Base-by-base conservation (phyloP, 2,329 filamentous ascomycete genomes). In the Dactylonectria macrodidyma region DNA sequence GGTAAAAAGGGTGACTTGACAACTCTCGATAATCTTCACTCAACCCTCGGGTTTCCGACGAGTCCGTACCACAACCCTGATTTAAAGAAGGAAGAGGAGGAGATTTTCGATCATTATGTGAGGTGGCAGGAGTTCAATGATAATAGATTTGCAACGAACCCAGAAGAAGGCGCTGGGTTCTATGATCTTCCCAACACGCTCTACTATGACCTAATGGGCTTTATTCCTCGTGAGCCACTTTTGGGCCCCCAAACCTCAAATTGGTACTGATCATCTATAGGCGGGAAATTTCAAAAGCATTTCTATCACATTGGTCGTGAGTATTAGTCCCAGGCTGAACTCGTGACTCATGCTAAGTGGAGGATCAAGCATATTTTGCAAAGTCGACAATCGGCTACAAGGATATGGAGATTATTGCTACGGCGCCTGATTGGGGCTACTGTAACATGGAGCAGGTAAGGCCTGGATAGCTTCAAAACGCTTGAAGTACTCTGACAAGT, bases 101-200 rank as follows among this genome's bases (percentile, higher is more conserved):
- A 60, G 19, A 60, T 60, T 10, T 60, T 60, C 30, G 58, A 60
- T 9, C 58, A 60, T 22, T 60, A 60, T 19, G 58, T 44, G 5
- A 36, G 44, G 41, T 60, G 58, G 58, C 58, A 60, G 30, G 58
- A 60, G 10, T 60, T 60, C 19, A 60, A 60, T 52, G 58, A 60
- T 19, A 51, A 60, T 22, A 30, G 58, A 26, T 60, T 60, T 12
- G 14, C 30, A 2, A 60, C 58, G 7, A 24, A 60, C 14, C 58
- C 58, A 5, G 58, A 60, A 9, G 58, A 60, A 19, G 58, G 58
- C 2, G 12, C 47, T 5, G 9, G 8, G 33, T 60, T 60, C 22
- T 60, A 51, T 33, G 58, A 60, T 22, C 24, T 22, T 6, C 47
- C 34, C 11, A 51, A 51, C 19, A 52, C 48, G 2, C 4, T 60